Evolutionary conservation across 2,329 filamentous ascomycete species (phyloP).

Genomic region (Sporothrix variecibatus): DNA sequence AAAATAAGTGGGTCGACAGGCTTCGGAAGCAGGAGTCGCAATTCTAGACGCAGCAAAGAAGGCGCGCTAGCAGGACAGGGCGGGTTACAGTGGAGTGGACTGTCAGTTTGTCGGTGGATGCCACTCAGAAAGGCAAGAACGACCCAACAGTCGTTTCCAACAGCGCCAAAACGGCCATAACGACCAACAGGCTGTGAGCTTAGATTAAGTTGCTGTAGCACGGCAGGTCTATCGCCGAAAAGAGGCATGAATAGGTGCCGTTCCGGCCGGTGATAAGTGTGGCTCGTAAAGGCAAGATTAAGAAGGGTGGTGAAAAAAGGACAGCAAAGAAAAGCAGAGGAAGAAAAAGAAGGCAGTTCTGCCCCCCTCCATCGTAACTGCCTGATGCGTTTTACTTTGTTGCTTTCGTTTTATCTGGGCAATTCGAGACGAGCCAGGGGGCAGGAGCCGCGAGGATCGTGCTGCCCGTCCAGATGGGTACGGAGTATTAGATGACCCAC

Average conservation of each 20-base stretch:
- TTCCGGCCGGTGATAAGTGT: background rate
- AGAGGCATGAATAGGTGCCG: slow-evolving; percentile 23
- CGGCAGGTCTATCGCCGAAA: slow-evolving; percentile 19
- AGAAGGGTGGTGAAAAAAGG: background rate
- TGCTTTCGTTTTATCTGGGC: slow-evolving; percentile 21
- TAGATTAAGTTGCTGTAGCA: background rate
- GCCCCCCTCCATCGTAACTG: background rate
- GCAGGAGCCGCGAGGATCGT: slow-evolving; percentile 6
- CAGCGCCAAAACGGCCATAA: background rate
- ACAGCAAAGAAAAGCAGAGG: background rate
- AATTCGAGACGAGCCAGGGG: slow-evolving; percentile 21
- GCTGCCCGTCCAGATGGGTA: background rate
- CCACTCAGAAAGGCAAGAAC: background rate
- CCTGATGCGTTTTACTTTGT: slow-evolving; percentile 17
- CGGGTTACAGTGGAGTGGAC: slow-evolving; percentile 1
- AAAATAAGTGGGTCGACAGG: background rate
- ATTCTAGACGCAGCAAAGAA: background rate
- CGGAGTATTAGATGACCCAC: background rate
- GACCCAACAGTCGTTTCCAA: background rate
- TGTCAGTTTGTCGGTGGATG: background rate
- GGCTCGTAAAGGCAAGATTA: no score
- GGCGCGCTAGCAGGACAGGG: background rate
- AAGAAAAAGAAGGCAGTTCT: background rate
- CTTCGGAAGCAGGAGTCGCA: slow-evolving; percentile 6
- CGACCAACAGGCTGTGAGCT: background rate